Conservation (phyloP, 805 yeast species). For the Starmerella scarabaei region DNA sequence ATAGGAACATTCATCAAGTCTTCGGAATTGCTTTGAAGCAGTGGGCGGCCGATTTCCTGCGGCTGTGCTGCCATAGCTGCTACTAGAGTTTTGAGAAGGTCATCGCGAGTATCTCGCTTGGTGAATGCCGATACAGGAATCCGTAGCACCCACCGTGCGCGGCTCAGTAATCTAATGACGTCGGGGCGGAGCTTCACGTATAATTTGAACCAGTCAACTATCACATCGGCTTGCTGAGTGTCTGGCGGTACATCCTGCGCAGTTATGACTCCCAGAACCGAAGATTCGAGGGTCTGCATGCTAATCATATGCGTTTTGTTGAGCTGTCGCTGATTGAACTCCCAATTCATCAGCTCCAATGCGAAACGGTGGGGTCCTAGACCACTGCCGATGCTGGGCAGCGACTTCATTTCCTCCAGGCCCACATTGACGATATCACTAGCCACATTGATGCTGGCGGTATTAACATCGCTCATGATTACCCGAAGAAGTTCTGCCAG, state of each 20-base stretch:
- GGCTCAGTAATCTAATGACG: neutral
- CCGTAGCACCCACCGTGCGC: neutral
- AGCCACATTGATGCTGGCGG: no score
- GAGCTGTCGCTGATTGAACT: neutral
- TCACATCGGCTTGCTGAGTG: conserved; percentile 1
- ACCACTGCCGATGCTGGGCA: neutral
- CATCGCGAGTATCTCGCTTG: neutral
- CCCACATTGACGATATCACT: neutral
- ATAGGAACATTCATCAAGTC: neutral
- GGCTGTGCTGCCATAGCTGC: neutral
- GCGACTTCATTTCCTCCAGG: neutral
- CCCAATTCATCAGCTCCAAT: neutral
- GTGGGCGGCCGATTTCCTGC: neutral
- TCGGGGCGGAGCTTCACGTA: neutral
- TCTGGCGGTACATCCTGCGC: neutral
- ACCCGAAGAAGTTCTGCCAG: conserved; percentile 1
- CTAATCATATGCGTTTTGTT: neutral
- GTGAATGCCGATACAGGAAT: neutral
- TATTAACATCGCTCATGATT: neutral
- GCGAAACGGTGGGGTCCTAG: neutral
- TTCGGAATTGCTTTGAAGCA: neutral
- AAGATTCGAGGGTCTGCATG: neutral
- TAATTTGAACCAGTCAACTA: conserved; percentile 7
- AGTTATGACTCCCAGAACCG: neutral
- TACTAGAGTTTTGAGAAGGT: neutral